Evolutionary conservation across 75 land plant genomes (phyloP), one percentile per base, ranked within the genome.

Genomic region (Selaginella tamariscina): DNA sequence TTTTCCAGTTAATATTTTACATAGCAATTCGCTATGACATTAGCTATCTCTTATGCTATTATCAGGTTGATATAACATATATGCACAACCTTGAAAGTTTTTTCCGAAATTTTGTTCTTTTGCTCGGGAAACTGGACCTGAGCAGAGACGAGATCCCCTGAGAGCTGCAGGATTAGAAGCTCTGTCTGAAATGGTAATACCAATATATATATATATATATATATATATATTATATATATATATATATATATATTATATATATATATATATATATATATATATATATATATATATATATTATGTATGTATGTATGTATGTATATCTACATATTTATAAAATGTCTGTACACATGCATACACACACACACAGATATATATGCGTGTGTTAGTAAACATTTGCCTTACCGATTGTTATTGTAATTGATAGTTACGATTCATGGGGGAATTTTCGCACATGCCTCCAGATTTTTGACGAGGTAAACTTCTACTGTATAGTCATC

Each of bases 371-470:
- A 49, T 49, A 49, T 11, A 11, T 49, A 11, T 49, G 20, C 11
- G 54, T 11, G 54, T 49, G 20, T 49, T 49, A 22, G 30, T 64
- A 18, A 54, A 68, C 49, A 5, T 39, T 5, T 39, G 49, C 15
- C 49, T 15, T 39, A 39, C 15, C 11, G 15, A 5, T 39, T 39
- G 15, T 39, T 39, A 5, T 39, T 39, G 11, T 39, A 39, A 5
- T 64, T 32, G 56, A 55, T 77, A 94, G 98, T 75, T 94, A 26
- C 82, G 85, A 79, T 87, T 87, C 71, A 94, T 90, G 98, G 96
- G 88, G 56, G 82, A 94, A 74, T 55, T 86, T 67, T 94, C 96
- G 56, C 86, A 90, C 69, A 85, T 87, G 32, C 83, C 91, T 64
- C 70, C 71, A 2, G 91, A 89, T 24, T 85, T n/a, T 87, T 79